Base-by-base conservation (phyloP, 2,329 filamentous ascomycete species). In the Epichloe gansuensis region DNA sequence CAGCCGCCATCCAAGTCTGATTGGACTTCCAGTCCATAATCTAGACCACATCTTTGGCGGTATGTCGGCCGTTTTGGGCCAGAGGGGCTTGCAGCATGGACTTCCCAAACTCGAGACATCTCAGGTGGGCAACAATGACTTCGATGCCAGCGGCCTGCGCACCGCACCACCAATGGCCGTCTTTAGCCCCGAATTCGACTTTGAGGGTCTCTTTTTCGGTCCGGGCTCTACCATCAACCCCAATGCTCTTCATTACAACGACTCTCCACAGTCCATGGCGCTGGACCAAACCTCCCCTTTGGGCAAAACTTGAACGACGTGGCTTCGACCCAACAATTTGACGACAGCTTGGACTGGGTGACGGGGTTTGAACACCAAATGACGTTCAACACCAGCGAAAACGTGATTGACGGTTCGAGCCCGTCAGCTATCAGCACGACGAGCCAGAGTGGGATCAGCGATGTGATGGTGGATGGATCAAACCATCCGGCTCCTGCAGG, bases 361-460 rank as follows among this genome's bases (percentile, higher is more conserved):
- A 84, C 84, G 54, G 86, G 86, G 23, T 87, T 95, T 65, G 88
- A 93, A 57, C 81, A 85, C 62, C 81, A 86, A 46, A 81, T 91
- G 75, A 80, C 80, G 7, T 83, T 89, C 65, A 77, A 76, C 60
- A 72, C 75, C 52, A 86, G 85, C 62, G 90, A 95, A 60, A 85
- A 83, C 58, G 89, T 88, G 31, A 80, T 96, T 51, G 91, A 95
- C 62, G 90, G 87, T 54, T 97, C 93, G 11, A 97, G 93, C 13
- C 93, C 93, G 15, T 97, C 93, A 8, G 90, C 90, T 46, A 91
- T 97, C 67, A 97, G 91, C 72, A 95, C 88, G 44, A 88, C 88
- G 54, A 97, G 91, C 69, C 91, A 94, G 64, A 91, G 87, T 66
- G 88, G 85, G 49, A 87, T 91, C 67, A 94, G 88, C 69, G 93